Evolutionary conservation across 2,329 filamentous ascomycete species (phyloP), one percentile per base, ranked within the genome.

Genomic region (Colletotrichum tropicale): DNA sequence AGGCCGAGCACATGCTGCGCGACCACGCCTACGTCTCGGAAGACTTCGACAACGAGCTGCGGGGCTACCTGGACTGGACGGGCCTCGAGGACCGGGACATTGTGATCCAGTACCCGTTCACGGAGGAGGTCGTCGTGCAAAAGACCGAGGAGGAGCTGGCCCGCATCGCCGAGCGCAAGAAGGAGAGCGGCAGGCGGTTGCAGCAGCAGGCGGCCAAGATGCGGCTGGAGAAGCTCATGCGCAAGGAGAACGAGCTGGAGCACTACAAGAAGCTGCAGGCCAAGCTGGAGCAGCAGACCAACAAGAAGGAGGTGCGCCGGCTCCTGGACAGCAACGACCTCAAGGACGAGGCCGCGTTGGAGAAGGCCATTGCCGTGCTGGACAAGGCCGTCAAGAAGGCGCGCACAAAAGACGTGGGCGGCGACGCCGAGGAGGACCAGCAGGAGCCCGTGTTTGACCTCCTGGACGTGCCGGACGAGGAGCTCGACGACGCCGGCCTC

Each of bases 141-240:
- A 99, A 99, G 87, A 97, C 94, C 3, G 95, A 98, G 81, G 97
- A 98, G 83, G 97, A 99, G 83, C 90, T 99, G 18, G 95, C 95
- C 4, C 91, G 93, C 55, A 95, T 98, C 78, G 96, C 96, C 13
- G 97, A 99, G 87, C 94, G 96, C 83, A 95, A 98, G 82, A 98
- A 98, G 83, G 97, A 99, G 85, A 97, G 95, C 79, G 97, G 97
- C 0, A 90, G 97, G 78, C 90, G 98, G 61, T 83, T 99, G 30
- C 97, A 99, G 84, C 96, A 98, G 81, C 97, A 99, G 84, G 97
- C 97, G 0, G 96, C 96, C 12, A 98, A 98, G 85, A 98, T 98
- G 95, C 93, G 97, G 9, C 87, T 99, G 1, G 97, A 99, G 78
- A 98, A 98, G 81, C 88, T 99, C 62, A 95, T 98, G 83, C 94